Evolutionary conservation across 768 basidiomycete species (phyloP).

Genomic region (Paxillus rubicundulus): DNA sequence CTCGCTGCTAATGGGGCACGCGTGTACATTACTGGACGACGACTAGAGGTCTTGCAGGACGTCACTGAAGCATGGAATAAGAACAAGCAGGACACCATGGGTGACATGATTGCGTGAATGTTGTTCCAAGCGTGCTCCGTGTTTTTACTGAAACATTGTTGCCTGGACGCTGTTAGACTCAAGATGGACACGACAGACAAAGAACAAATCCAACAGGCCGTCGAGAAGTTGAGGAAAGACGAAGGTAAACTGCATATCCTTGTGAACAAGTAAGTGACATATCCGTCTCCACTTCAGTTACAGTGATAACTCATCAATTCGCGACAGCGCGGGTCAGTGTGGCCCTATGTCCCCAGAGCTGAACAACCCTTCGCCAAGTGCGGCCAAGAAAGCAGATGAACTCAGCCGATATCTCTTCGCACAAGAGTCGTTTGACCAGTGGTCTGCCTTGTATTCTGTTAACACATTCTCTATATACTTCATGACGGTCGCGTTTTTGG

Average conservation of each 20-base stretch:
- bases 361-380: constrained; percentile 50
- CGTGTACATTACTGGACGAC: constrained; percentile 76
- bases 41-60: constrained; percentile 61
- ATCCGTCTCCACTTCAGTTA: neutral
- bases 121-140: constrained; percentile 1
- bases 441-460: constrained; percentile 59
- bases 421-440: constrained; percentile 59
- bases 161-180: constrained; percentile 39
- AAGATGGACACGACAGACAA: constrained; percentile 73
- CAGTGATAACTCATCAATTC: neutral
- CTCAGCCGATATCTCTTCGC: constrained; percentile 69
- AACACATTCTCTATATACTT: constrained; percentile 81
- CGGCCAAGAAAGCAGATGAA: constrained; percentile 61
- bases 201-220: constrained; percentile 57
- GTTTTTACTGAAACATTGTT: constrained; percentile 1
- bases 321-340: constrained; percentile 65
- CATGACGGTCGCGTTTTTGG: constrained; percentile 72
- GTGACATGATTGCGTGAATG: constrained; percentile 59
- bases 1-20: constrained; percentile 76
- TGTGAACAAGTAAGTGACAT: constrained; percentile 67
- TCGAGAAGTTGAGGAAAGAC: constrained; percentile 32
- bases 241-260: constrained; percentile 77
- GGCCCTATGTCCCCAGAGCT: constrained; percentile 65
- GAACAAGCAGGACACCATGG: constrained; percentile 36
- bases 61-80: constrained; percentile 48